A percentile compares a stretch with the other conserved stretches of the same genome.
These are phyloP conservation scores for Elaphomyces granulatus DNA, from an alignment of 495 filamentous ascomycete genomes.

Conservation along the genomic window DNA sequence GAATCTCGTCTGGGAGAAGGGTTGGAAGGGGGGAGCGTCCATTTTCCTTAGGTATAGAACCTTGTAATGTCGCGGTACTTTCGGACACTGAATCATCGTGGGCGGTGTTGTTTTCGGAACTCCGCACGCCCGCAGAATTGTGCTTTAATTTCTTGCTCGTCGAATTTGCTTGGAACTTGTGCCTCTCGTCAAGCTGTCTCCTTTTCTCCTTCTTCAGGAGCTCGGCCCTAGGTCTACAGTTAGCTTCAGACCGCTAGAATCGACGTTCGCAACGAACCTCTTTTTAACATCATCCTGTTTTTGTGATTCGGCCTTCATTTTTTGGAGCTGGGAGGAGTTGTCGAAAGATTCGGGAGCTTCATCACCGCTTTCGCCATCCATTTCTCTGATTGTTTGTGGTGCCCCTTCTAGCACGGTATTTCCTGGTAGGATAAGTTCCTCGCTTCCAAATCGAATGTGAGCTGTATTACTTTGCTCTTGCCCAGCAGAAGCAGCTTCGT, in stretches of 20 bases:
- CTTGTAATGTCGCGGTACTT: constrained; percentile 29
- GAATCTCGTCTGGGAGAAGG: constrained; percentile 38
- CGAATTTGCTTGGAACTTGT: constrained; percentile 34
- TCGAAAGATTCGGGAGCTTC: constrained; percentile 38
- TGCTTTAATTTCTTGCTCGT: constrained; percentile 24
- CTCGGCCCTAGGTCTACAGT: not conserved
- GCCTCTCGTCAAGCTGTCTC: constrained; percentile 32
- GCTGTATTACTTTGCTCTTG: too few species aligned
- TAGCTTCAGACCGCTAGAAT: not conserved
- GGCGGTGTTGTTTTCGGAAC: constrained; percentile 1
- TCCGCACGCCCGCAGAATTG: constrained; percentile 6
- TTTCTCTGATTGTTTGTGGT: constrained; percentile 14
- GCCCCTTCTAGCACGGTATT: constrained; percentile 12
- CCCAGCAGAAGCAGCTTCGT: too few species aligned
- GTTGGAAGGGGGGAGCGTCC: constrained; percentile 29
- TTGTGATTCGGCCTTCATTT: constrained; percentile 28
- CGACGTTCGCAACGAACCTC: constrained; percentile 17
- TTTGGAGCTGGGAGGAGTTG: constrained; percentile 29
- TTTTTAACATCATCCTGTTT: constrained; percentile 23
- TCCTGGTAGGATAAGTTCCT: constrained; percentile 25
- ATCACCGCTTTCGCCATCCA: constrained; percentile 26
- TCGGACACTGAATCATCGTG: constrained; percentile 26
- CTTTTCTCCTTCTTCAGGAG: constrained; percentile 29
- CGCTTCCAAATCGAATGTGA: constrained; percentile 31
- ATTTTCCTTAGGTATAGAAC: constrained; percentile 25